A percentile compares a stretch with the other conserved stretches of the same genome.
Conservation (phyloP, 2,329 filamentous ascomycete genomes). For the Botryosphaeria agaves region DNA sequence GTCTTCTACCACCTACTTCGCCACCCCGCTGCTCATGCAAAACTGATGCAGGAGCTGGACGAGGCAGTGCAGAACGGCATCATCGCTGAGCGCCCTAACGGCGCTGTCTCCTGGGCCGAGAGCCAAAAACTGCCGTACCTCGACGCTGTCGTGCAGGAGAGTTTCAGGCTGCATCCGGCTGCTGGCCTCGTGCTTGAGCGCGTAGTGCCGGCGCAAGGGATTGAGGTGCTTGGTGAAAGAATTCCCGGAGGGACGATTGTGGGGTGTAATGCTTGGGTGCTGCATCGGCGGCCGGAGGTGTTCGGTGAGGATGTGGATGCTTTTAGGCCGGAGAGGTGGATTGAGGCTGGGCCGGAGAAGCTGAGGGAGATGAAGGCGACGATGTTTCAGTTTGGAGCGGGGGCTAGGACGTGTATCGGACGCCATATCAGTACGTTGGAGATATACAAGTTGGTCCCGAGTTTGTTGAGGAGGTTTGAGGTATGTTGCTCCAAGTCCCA, state of each 20-base stretch:
- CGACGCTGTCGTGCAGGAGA: constrained; percentile 62
- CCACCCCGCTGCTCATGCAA: constrained; percentile 36
- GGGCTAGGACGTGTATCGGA: constrained; percentile 50
- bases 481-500: constrained; percentile 11
- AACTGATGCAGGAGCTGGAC: constrained; percentile 46
- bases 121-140: constrained; percentile 56
- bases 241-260: constrained; percentile 57
- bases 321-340: constrained; percentile 53
- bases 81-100: constrained; percentile 26
- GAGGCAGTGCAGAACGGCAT: constrained; percentile 33
- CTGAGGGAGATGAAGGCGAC: constrained; percentile 49
- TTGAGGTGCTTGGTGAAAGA: constrained; percentile 42
- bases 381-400: constrained; percentile 62
- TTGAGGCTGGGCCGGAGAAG: constrained; percentile 34
- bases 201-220: constrained; percentile 47
- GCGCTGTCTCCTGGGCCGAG: constrained; percentile 52
- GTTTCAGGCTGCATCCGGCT: constrained; percentile 59
- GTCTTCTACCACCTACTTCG: constrained; percentile 61
- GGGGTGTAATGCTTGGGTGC: constrained; percentile 57
- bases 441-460: constrained; percentile 33
- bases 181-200: constrained; percentile 57
- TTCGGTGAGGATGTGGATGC: constrained; percentile 50
- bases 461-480: constrained; percentile 48
- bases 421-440: constrained; percentile 32
- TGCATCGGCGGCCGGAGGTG: constrained; percentile 49